A percentile compares a stretch with the other conserved stretches of the same genome.
Conservation (phyloP, 768 basidiomycete genomes). For the Termitomyces sp. region DNA sequence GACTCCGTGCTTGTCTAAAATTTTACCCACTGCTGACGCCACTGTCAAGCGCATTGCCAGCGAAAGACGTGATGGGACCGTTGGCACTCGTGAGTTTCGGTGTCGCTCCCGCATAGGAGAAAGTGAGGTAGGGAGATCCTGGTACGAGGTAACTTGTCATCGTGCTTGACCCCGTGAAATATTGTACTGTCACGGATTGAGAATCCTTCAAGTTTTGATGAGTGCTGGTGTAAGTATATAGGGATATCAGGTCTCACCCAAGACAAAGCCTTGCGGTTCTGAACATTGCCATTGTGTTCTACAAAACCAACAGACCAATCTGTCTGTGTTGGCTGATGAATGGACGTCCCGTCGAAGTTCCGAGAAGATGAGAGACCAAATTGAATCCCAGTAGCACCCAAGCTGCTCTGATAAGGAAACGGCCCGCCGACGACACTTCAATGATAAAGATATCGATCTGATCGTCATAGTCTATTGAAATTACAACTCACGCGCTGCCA, state of each 20-base stretch:
- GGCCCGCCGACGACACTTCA: slow-evolving; percentile 24
- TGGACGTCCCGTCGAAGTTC: slow-evolving; percentile 25
- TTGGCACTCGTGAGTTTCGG: slow-evolving; percentile 23
- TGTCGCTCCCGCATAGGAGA: slow-evolving; percentile 23
- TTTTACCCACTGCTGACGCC: slow-evolving; percentile 15
- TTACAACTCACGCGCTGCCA: slow-evolving; percentile 16
- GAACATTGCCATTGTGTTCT: slow-evolving; percentile 22
- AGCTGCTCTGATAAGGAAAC: slow-evolving; percentile 24
- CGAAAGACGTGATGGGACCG: slow-evolving; percentile 24
- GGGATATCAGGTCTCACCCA: slow-evolving; percentile 18
- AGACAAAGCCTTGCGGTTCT: slow-evolving; percentile 25
- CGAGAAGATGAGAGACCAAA: slow-evolving; percentile 24
- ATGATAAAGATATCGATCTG: not conserved
- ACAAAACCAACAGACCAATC: slow-evolving; percentile 28
- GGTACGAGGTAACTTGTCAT: slow-evolving; percentile 27
- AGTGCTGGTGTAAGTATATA: not conserved
- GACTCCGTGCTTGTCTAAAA: not conserved
- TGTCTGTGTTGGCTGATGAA: slow-evolving; percentile 24
- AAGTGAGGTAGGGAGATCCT: slow-evolving; percentile 28
- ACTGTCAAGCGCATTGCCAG: slow-evolving; percentile 17
- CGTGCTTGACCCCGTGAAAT: slow-evolving; percentile 24
- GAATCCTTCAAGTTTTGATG: slow-evolving; percentile 18
- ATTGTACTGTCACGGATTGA: slow-evolving; percentile 28
- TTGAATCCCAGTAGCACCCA: slow-evolving; percentile 20
- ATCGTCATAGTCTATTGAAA: not conserved